Evolutionary conservation across 495 filamentous ascomycete species (phyloP), one percentile per base, ranked within the genome.

Genomic region (Tuber brumale): DNA sequence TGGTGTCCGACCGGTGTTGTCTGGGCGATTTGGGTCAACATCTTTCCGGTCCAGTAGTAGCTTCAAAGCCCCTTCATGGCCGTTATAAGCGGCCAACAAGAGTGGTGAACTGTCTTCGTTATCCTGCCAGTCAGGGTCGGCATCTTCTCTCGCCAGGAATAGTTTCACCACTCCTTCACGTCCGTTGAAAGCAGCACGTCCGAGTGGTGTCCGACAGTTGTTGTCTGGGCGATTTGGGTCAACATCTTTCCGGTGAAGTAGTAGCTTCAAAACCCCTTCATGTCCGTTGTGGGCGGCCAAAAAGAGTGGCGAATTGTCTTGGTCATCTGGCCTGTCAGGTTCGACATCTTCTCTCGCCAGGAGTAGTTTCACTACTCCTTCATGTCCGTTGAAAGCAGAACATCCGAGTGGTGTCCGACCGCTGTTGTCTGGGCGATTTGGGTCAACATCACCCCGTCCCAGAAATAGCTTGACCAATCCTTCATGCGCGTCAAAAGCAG

Each of bases 81-180:
- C 46, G 5, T 23, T 6, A 0, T 1, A 0, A 23, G 19, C 19
- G 8, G 46, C 46, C 7, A 0, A 1, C 46, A 0, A 0, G 46
- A 48, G 46, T 23, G 45, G 45, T 21, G 45, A 1, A 48, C 3
- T 18, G 19, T 48, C 6, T 18, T 6, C 6, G 14, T 21, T 16
- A 3, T n/a, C n/a, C n/a, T 2, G 45, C 18, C 45, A 4, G 21
- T 48, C 21, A 4, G 45, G 45, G 4, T 48, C 45, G 45, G 21
- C 45, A 21, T 48, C 14, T 48, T 48, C 45, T 18, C 18, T 18
- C 8, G 7, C 19, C 7, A 21, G 0, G 0, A 48, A 23, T 23
- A 8, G 0, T 6, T 48, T 48, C 19, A 23, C 46, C 5, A 48
- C 19, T 48, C 3, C 19, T 23, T 48, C 46, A 48, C 0, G 37